Evolutionary conservation across 805 yeast genomes (phyloP).

Genomic region (Barnettozyma salicaria): DNA sequence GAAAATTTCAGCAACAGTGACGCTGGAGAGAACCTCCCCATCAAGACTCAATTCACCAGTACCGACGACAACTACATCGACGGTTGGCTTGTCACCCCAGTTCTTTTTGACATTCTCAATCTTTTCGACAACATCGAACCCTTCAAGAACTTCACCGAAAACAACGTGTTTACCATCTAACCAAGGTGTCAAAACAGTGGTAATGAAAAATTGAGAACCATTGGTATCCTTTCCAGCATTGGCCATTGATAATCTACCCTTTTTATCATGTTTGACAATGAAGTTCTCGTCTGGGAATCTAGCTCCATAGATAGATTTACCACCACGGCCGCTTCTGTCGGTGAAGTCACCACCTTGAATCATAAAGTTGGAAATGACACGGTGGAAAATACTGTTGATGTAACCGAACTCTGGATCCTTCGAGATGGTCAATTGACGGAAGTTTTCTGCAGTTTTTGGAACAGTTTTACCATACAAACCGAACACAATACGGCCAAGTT

Average conservation of each 20-base stretch:
- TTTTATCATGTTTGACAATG: slow-evolving; percentile 62
- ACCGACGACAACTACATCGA: slow-evolving; percentile 56
- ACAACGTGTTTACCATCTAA: slow-evolving; percentile 93
- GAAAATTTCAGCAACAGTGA: slow-evolving; percentile 17
- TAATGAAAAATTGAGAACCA: slow-evolving; percentile 86
- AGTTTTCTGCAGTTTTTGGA: slow-evolving; percentile 87
- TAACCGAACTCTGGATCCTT: slow-evolving; percentile 64
- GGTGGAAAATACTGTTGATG: slow-evolving; percentile 59
- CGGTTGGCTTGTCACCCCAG: slow-evolving; percentile 65
- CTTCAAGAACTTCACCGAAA: slow-evolving; percentile 89
- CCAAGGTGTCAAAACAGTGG: slow-evolving; percentile 75
- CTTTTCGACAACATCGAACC: slow-evolving; percentile 71
- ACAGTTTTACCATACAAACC: slow-evolving; percentile 85
- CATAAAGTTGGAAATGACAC: slow-evolving; percentile 84
- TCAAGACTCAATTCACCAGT: slow-evolving; percentile 59
- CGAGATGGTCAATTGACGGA: slow-evolving; percentile 72
- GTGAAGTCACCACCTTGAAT: slow-evolving; percentile 93
- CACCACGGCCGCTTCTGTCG: slow-evolving; percentile 87
- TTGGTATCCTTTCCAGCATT: slow-evolving; percentile 91
- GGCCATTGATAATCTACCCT: slow-evolving; percentile 88
- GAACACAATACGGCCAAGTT: slow-evolving; percentile 76
- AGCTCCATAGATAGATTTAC: slow-evolving; percentile 77
- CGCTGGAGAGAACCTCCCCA: slow-evolving; percentile 22
- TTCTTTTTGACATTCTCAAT: slow-evolving; percentile 70
- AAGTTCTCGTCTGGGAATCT: slow-evolving; percentile 61